Base-by-base conservation (phyloP, 352 stramenopile genomes). In the Phytopythium oedochilum region DNA sequence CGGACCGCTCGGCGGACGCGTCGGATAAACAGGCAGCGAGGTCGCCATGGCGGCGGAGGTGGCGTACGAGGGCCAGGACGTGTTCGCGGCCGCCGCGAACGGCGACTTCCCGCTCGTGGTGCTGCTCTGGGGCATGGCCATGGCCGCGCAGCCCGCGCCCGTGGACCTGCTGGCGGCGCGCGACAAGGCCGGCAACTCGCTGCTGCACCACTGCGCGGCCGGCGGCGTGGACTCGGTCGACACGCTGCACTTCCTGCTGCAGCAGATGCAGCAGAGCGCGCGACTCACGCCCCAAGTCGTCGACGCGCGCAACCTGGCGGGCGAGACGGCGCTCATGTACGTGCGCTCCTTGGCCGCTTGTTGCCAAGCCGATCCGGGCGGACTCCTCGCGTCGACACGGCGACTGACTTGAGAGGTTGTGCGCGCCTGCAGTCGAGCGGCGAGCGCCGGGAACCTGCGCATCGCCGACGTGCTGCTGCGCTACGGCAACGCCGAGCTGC, bases 71-170 rank as follows among this genome's bases (percentile, higher is more conserved):
- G 80, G 78, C 3, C 80, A 88, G 66, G 84, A 86, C 48, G 81
- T 73, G 29, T 90, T 90, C 60, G 70, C 68, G n/a, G 83, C 83
- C 6, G 75, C 77, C 14, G 75, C 78, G 22, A 91, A 91, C 61
- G 83, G 83, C 26, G 81, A 94, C 61, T 94, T 94, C 53, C 84
- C 84, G 44, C 81, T 94, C 15, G 78, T 94, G 18, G 84, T 94
- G 47, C 65, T 94, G 53, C 67, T 94, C 5, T 94, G 84, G 84
- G 83, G 84, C 11, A 94, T 94, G 81, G 78, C 81, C 7, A 82
- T 89, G 65, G 83, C 80, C 10, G 65, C 68, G 64, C 75, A 84
- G 48, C 79, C 76, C 4, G 36, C 64, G 45, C 71, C 73, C 5
- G 70, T 70, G 2, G 77, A 92, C 52, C 52, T 92, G 53, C 58